Base-by-base conservation (phyloP, 768 basidiomycete species). In the Tricholoma flavovirens region DNA sequence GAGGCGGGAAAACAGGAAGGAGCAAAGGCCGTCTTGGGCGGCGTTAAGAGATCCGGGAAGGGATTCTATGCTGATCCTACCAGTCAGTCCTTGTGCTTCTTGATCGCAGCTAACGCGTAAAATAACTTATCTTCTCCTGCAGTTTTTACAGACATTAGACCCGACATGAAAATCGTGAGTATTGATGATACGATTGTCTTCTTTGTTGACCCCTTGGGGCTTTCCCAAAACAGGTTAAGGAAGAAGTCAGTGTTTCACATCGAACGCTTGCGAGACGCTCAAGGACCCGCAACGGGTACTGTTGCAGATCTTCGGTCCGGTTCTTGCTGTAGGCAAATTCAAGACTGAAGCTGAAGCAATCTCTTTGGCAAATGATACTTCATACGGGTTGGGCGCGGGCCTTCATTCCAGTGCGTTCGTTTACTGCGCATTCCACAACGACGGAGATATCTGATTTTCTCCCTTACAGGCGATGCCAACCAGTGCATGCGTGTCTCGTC, bases 61-160 rank as follows among this genome's bases (percentile, higher is more conserved):
- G 96, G 96, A 6, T 98, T 78, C 71, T 98, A 80, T 69, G 84
- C 97, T 42, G 86, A 94, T 66, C 92, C 96, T 29, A 97, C 95
- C 0, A 84, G 90, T 91, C 62, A 69, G 88, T 65, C 22, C 29
- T 49, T 58, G 42, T 33, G 30, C 11, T 52, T 12, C 33, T 26
- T 22, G 15, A 10, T 29, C 17, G 4, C 29, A 29, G 26, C 7
- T 7, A 49, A 30, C 46, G 57, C n/a, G n/a, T n/a, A n/a, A n/a
- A 43, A 53, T 21, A 42, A 43, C 58, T 49, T n/a, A 49, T 49
- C 26, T 22, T 7, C 14, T 30, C 51, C 17, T 33, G 26, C 54
- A 91, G 91, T 98, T 66, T 90, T 98, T 69, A 83, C 86, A 30
- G 83, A 93, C 61, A 83, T 93, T 62, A 83, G 70, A 45, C 75